Evolutionary conservation across 202 grass and related monocot species (phyloP), one percentile per base, ranked within the genome.

Genomic region (Bolboschoenoplectus hybrid): DNA sequence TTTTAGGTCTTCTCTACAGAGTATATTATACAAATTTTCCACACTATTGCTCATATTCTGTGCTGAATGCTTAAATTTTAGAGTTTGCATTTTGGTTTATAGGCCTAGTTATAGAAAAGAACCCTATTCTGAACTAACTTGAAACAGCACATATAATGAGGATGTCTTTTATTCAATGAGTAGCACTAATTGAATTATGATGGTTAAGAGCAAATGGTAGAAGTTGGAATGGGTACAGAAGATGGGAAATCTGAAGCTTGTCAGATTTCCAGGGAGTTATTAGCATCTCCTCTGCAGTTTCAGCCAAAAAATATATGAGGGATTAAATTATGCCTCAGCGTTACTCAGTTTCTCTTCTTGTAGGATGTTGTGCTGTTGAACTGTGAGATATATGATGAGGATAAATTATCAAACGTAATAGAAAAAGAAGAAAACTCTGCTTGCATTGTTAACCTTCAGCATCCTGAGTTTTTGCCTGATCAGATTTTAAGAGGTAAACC

Each of bases 401-500:
- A n/a, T 50, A 74, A 74, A 36, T 78, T 51, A 9, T 32, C 47
- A 36, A 57, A 55, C 43, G 2, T 26, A 26, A 49, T 74, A 71
- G 14, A 46, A 45, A 71, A 71, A 43, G 67, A 71, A 46, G 67
- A 43, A 46, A 71, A 71, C 16, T 19, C 16, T 40, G 6, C 14
- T 46, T 9, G 13, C 1, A 19, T 19, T 45, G 17, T 45, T 46
- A 4, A 19, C 40, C 67, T 71, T 17, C 40, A 71, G 7, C 17
- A 4, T 20, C 7, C 17, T 19, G 69, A 47, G 69, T 7, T 50
- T 49, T 50, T 11, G 51, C 50, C 74, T 56, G 74, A 57, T 57
- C 74, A 78, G 50, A 78, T 40, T 78, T 56, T 78, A 38, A 57
- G 34, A 78, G 74, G 74, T 78, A 34, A 78, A 78, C 10, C 57